Conservation (phyloP, 2,329 filamentous ascomycete genomes). For the Pyrenophora teres region DNA sequence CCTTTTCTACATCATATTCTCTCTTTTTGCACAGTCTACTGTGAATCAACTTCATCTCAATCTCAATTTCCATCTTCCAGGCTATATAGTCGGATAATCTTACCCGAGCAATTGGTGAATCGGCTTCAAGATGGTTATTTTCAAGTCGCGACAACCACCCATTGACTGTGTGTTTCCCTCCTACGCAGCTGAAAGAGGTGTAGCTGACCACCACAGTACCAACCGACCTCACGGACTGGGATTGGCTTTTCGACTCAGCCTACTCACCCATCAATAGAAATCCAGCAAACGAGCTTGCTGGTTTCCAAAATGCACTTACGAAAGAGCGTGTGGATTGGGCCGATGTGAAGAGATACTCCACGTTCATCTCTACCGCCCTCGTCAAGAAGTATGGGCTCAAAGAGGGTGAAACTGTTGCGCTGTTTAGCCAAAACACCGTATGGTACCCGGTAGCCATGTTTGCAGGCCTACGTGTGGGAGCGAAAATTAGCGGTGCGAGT, state of each 20-base stretch:
- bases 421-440: constrained; percentile 68
- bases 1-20: background rate
- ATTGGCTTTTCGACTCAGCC: constrained; percentile 64
- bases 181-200: too few relatives aligned
- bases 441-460: constrained; percentile 70
- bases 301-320: constrained; percentile 64
- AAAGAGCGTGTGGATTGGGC: constrained; percentile 62
- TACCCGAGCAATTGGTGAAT: background rate
- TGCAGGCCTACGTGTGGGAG: constrained; percentile 59
- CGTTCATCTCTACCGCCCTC: constrained; percentile 64
- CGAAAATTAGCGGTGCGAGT: constrained; percentile 64
- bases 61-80: too few relatives aligned
- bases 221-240: constrained; percentile 61
- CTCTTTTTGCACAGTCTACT: background rate
- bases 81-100: too few relatives aligned
- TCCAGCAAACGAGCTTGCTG: constrained; percentile 50
- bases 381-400: constrained; percentile 60
- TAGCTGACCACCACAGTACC: constrained; percentile 52
- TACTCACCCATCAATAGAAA: constrained; percentile 56
- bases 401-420: constrained; percentile 60
- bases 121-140: constrained; percentile 44
- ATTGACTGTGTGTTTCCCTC: constrained; percentile 44
- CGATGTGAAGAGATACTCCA: constrained; percentile 63
- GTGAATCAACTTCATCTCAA: background rate
- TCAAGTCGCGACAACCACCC: constrained; percentile 51